phyloP scores from a whole-genome alignment of 2,329 filamentous ascomycete genomes.

The Neodidymelliopsis sp. region DNA sequence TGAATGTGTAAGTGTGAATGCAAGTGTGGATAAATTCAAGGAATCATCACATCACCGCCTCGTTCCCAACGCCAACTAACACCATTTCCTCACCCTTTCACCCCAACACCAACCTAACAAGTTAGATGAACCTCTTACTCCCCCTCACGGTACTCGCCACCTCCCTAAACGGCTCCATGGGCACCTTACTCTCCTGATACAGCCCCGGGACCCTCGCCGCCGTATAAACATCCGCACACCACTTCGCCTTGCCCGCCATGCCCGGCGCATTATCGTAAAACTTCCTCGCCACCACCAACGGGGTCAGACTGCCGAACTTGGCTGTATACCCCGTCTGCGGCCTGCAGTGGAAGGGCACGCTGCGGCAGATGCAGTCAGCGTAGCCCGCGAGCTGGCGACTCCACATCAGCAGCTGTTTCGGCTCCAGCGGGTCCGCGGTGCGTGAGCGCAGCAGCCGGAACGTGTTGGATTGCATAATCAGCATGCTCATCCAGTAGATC shows the following conservation, averaged over 20 bases:
- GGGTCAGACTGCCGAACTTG: slow-evolving; percentile 44
- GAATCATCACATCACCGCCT: too few relatives aligned
- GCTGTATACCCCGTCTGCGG: slow-evolving; percentile 41
- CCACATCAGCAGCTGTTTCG: slow-evolving; percentile 43
- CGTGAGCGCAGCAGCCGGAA: slow-evolving; percentile 38
- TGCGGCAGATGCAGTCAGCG: slow-evolving; percentile 43
- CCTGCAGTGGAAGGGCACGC: slow-evolving; percentile 42
- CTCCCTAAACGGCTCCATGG: slow-evolving; percentile 36
- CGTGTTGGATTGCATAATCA: slow-evolving; percentile 46
- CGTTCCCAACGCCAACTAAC: too few relatives aligned
- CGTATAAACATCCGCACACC: slow-evolving; percentile 43
- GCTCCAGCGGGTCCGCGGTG: slow-evolving; percentile 31
- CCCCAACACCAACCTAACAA: too few relatives aligned
- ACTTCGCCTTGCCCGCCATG: slow-evolving; percentile 33
- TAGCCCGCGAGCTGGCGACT: slow-evolving; percentile 40
- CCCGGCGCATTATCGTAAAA: slow-evolving; percentile 41
- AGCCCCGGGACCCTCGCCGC: slow-evolving; percentile 41
- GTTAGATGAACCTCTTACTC: slow-evolving; percentile 31
- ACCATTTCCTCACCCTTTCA: too few relatives aligned
- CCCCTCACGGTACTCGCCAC: slow-evolving; percentile 37
- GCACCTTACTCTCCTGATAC: slow-evolving; percentile 34
- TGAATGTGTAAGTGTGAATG: too few relatives aligned
- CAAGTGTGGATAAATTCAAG: too few relatives aligned
- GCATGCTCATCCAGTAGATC: slow-evolving; percentile 48
- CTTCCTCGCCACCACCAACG: slow-evolving; percentile 46